Base-by-base conservation (phyloP, 495 filamentous ascomycete genomes). In the Penicillium coffeae region DNA sequence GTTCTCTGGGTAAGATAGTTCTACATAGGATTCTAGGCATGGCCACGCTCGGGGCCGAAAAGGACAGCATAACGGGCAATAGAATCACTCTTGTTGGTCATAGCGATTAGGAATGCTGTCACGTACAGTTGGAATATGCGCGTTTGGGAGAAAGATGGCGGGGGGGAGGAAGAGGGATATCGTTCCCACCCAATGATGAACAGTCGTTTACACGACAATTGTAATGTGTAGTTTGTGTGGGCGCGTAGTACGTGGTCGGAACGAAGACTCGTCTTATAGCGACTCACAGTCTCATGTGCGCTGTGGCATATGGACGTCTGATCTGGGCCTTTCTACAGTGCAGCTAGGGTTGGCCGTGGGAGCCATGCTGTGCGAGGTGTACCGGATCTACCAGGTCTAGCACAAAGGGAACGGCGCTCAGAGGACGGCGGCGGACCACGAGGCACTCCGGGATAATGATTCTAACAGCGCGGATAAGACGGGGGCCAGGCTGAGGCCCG, bases 31-130 rank as follows among this genome's bases (percentile, higher is more conserved):
- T n/a, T n/a, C n/a, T n/a, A n/a, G n/a, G n/a, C n/a, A n/a, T n/a
- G n/a, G n/a, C n/a, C n/a, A n/a, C n/a, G n/a, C n/a, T n/a, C n/a
- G n/a, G n/a, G n/a, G n/a, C n/a, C 25, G 25, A 30, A 30, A 30
- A 30, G 25, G 25, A n/a, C n/a, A n/a, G n/a, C n/a, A n/a, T n/a
- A n/a, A n/a, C n/a, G n/a, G n/a, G n/a, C n/a, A n/a, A n/a, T n/a
- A n/a, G n/a, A n/a, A n/a, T n/a, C n/a, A n/a, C 13, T 13, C 15
- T 13, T 13, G 22, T 12, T 36, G 15, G 50, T 48, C 30, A 47
- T 45, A 37, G 41, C 37, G 37, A 49, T 35, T 32, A 47, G 53
- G 57, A 62, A 62, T 62, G 59, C 41, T 55, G 55, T 55, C 52
- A 56, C 56, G 55, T 48, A 48, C 42, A 42, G 48, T 36, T 21